Base-by-base conservation (phyloP, 2,329 filamentous ascomycete species). In the Diplocarpon mali region DNA sequence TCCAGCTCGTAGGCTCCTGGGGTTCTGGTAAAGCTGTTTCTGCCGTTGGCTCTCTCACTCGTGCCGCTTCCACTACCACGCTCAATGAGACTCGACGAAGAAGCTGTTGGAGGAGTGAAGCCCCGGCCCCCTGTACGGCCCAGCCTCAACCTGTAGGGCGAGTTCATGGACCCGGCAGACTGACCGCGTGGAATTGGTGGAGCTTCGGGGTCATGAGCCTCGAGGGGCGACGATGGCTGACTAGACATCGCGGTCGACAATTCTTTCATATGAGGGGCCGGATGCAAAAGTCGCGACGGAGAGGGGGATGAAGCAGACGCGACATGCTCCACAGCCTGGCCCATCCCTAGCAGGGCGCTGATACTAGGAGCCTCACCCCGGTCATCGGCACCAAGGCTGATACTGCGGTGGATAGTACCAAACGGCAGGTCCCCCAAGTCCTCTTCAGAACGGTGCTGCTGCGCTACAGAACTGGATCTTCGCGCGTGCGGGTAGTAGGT, bases 381-480 rank as follows among this genome's bases (percentile, higher is more conserved):
- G 40, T 80, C 78, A 50, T 79, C 76, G 0, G 75, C 72, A 5
- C 80, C 81, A 0, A 85, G 64, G 51, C 81, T 85, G 27, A 83
- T 73, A 55, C 80, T 84, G 28, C 80, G 75, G 54, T 83, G 71
- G 14, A 69, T 70, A 24, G 3, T 24, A 15, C 72, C 78, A 55
- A 78, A 73, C 13, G 77, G 72, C 6, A 74, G 63, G 28, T 83
- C 80, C 0, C 59, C 57, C n/a, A 68, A 64, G 6, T 80, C 76
- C 7, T 82, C 80, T 2, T 80, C 72, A 17, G 79, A 73, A 9
- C 77, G 70, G 38, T 75, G 73, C 54, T 80, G 76, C 52, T 82
- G 78, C 2, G 76, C 79, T 6, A 78, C 80, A 2, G 82, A 85
- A 61, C 78, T 85, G 1, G 81, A 78, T n/a, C 81, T 69, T 42